These are phyloP conservation scores for Lactifluus rugatus DNA, from an alignment of 768 basidiomycete genomes.

Conservation along the genomic window DNA sequence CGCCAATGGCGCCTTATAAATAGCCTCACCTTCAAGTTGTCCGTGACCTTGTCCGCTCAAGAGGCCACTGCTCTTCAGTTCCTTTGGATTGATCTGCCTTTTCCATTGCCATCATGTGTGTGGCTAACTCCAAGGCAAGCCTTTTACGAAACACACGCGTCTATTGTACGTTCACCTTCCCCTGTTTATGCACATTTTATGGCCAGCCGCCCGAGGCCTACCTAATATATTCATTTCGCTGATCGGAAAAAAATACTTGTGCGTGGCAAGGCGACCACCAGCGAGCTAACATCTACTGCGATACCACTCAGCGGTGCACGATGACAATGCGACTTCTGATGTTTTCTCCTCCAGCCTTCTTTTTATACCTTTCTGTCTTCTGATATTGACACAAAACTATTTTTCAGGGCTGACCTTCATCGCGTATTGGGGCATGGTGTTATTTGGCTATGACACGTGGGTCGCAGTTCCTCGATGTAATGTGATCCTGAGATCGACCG, in stretches of 20 bases:
- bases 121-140: neutral
- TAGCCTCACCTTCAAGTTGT: neutral
- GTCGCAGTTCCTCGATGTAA: conserved; percentile 18
- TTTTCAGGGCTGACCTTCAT: conserved; percentile 58
- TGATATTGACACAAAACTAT: neutral
- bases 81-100: neutral
- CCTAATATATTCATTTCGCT: too few relatives aligned
- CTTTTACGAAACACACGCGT: conserved; percentile 52
- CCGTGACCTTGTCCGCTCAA: neutral
- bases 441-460: conserved; percentile 75
- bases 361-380: neutral
- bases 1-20: neutral
- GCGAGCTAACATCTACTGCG: neutral
- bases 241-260: too few relatives aligned
- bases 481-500: conserved; percentile 18
- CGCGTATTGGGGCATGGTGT: conserved; percentile 70
- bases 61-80: neutral
- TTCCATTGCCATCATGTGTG: neutral
- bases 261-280: too few relatives aligned
- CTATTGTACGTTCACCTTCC: conserved; percentile 39
- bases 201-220: too few relatives aligned
- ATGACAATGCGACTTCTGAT: neutral
- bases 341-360: neutral
- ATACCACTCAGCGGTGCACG: neutral
- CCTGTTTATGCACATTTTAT: neutral